Conservation (phyloP, 495 filamentous ascomycete species). For the Trichoderma gamsii region DNA sequence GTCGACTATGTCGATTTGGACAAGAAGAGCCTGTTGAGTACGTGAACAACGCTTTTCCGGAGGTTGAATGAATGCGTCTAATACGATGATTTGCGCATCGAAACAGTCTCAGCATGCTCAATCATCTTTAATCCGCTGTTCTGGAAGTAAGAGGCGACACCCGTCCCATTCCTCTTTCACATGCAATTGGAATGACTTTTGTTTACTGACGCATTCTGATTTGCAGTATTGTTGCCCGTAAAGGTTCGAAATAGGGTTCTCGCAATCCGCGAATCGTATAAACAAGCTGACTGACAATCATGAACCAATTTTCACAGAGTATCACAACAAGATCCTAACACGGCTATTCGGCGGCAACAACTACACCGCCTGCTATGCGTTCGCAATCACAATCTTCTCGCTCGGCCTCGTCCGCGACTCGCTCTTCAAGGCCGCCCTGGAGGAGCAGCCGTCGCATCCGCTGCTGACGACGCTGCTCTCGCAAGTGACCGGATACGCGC, state of each 20-base stretch:
- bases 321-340: conserved; percentile 82
- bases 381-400: conserved; percentile 83
- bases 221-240: conserved; percentile 56
- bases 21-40: conserved; percentile 60
- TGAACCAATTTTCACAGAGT: conserved; percentile 52
- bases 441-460: conserved; percentile 70
- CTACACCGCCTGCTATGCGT: conserved; percentile 79
- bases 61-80: conserved; percentile 4
- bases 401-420: conserved; percentile 83
- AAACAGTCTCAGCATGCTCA: conserved; percentile 55
- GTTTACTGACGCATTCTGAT: conserved; percentile 22
- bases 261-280: not conserved
- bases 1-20: conserved; percentile 54
- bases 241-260: conserved; percentile 45
- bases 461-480: conserved; percentile 47
- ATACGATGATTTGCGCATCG: conserved; percentile 10
- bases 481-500: conserved; percentile 54
- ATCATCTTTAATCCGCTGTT: conserved; percentile 75
- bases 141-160: conserved; percentile 58
- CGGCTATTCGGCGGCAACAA: conserved; percentile 76
- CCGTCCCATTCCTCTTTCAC: conserved; percentile 6
- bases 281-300: conserved; percentile 1
- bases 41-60: conserved; percentile 22
- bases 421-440: conserved; percentile 66
- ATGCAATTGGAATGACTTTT: not conserved